Evolutionary conservation across 768 basidiomycete genomes (phyloP), one percentile per base, ranked within the genome.

Genomic region (Calocybe cyanea): DNA sequence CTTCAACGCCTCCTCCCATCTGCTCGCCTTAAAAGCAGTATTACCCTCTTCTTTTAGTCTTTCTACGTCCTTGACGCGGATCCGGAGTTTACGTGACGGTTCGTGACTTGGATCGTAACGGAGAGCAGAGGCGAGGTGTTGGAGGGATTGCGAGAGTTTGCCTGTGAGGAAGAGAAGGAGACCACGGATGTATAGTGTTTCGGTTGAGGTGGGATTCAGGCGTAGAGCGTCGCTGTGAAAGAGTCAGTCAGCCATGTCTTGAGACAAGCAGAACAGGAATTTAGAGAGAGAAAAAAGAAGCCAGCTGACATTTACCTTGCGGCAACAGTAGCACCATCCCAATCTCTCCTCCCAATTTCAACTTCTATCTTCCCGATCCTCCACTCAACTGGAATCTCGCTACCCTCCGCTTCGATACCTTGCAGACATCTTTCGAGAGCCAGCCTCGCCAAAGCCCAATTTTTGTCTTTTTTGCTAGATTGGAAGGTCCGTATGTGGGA

Each of bases 11-110:
- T 86, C 83, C 21, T 72, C 56, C 25, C 80, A 64, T 46, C 70
- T 71, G 2, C 76, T 74, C 0, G 57, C 45, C 63, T 92, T 91
- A 67, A 93, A 94, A 1, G 79, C 73, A 1, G 63, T 57, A 52
- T 94, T 93, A 0, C 92, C 92, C 51, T 90, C 90, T 51, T 92
- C 91, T 57, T 93, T 93, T 34, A 86, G 60, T 46, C 80, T 70
- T 50, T 94, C 91, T 14, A 94, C 80, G 25, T 87, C 86, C 54
- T 85, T 87, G n/a, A 89, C 75, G 5, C 87, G 79, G 61, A 82
- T 86, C 34, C 91, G 77, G 43, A 92, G 66, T 35, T 75, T 76
- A 49, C 81, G 78, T 0, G 90, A 89, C 5, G 69, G 70, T 48
- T 80, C 80, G 55, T 87, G 78, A 11, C 83, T 85, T 0, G 91